Evolutionary conservation across 192 early-diverging fungal species (phyloP).

Genomic region (Allomyces macrogynus): DNA sequence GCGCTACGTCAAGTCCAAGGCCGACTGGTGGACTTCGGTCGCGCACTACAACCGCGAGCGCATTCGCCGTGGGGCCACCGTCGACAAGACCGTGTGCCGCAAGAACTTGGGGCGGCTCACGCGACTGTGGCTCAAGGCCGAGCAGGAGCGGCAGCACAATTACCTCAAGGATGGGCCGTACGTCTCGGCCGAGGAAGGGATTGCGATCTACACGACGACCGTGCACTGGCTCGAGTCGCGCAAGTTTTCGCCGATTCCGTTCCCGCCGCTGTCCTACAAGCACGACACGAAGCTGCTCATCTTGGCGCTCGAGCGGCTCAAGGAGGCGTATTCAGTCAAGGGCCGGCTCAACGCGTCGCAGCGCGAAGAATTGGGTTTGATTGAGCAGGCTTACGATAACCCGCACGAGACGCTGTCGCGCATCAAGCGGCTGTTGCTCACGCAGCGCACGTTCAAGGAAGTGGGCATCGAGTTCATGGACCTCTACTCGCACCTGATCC

Average conservation of each 20-base stretch:
- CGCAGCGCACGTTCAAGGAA: constrained; percentile 97
- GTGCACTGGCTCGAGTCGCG: constrained; percentile 96
- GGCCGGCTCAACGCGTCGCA: constrained; percentile 87
- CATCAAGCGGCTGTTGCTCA: constrained; percentile 88
- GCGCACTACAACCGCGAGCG: constrained; percentile 98
- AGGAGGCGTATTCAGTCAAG: constrained; percentile 88
- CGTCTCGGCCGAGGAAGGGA: constrained; percentile 89
- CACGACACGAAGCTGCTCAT: constrained; percentile 98
- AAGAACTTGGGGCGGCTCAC: constrained; percentile 97
- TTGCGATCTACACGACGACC: constrained; percentile 91
- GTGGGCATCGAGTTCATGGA: constrained; percentile 99
- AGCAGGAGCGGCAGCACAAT: constrained; percentile 98
- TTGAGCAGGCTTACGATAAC: constrained; percentile 95
- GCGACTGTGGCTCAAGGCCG: constrained; percentile 94
- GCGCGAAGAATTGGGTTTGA: constrained; percentile 90
- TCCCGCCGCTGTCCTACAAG: constrained; percentile 98
- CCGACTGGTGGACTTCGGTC: constrained; percentile 99
- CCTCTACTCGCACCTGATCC: constrained; percentile 86
- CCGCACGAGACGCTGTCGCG: constrained; percentile 66
- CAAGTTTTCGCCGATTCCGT: constrained; percentile 96
- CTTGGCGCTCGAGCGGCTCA: constrained; percentile 80
- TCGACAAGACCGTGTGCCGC: constrained; percentile 96
- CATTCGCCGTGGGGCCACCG: constrained; percentile 92
- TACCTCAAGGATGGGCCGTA: constrained; percentile 99
- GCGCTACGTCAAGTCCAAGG: constrained; percentile 96